These are phyloP conservation scores for Ceratocystis ficicola DNA, from an alignment of 2,329 filamentous ascomycete genomes.

Conservation along the genomic window DNA sequence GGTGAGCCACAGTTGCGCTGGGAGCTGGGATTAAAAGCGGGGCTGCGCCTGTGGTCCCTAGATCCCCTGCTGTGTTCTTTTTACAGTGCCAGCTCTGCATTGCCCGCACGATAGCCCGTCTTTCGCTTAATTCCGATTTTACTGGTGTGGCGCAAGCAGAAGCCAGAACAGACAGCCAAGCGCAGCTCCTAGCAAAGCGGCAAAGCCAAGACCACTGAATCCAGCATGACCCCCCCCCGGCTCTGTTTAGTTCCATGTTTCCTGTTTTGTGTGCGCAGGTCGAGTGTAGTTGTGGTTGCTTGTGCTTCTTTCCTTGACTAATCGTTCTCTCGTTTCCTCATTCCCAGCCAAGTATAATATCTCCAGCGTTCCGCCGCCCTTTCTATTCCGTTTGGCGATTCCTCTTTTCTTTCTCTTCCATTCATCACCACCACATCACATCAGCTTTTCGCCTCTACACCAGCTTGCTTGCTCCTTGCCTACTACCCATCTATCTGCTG, in stretches of 20 bases:
- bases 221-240: neutral
- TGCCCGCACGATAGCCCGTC: neutral
- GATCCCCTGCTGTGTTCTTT: neutral
- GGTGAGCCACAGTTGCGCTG: neutral
- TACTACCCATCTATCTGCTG: neutral
- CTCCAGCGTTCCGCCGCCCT: neutral
- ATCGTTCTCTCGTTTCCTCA: too few species aligned
- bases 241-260: conserved; percentile 1
- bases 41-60: neutral
- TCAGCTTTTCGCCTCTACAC: neutral
- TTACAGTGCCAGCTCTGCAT: neutral
- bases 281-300: too few species aligned
- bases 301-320: too few species aligned
- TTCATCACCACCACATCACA: neutral
- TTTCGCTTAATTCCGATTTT: conserved; percentile 8
- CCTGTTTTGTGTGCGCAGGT: neutral
- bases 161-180: neutral
- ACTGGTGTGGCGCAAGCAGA: conserved; percentile 7
- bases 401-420: neutral
- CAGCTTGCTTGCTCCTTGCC: neutral
- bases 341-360: conserved; percentile 1
- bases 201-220: neutral
- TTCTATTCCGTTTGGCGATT: neutral
- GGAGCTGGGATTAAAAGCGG: neutral
- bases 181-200: neutral